These are phyloP conservation scores for Penicillium lividum DNA, from an alignment of 495 filamentous ascomycete species.

Conservation along the genomic window DNA sequence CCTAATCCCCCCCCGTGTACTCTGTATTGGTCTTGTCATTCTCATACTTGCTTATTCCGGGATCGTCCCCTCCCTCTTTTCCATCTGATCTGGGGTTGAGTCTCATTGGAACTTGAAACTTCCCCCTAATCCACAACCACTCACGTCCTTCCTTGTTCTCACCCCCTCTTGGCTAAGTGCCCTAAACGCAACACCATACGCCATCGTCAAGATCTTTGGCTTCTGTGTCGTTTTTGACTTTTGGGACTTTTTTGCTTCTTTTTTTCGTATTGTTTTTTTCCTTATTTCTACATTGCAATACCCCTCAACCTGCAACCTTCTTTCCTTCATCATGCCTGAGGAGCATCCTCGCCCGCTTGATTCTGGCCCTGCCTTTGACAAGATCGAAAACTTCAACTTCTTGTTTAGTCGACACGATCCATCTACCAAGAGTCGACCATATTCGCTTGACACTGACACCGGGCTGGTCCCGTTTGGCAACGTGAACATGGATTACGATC, in stretches of 20 bases:
- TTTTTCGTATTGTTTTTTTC: constrained; percentile 4
- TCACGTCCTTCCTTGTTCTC: constrained; percentile 1
- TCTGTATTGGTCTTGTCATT: constrained; percentile 1
- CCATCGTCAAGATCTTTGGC: constrained; percentile 4
- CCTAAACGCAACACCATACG: constrained; percentile 17
- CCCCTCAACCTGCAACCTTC: constrained; percentile 14
- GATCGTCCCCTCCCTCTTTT: constrained; percentile 14
- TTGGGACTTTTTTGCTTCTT: not conserved
- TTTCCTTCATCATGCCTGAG: constrained; percentile 40
- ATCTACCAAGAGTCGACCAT: constrained; percentile 39
- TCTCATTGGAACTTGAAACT: not conserved
- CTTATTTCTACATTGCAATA: constrained; percentile 13
- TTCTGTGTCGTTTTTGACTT: constrained; percentile 8
- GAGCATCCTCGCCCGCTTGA: constrained; percentile 35
- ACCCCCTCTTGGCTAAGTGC: constrained; percentile 6
- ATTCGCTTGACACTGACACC: constrained; percentile 47
- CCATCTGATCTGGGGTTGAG: constrained; percentile 31
- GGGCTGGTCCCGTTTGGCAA: constrained; percentile 39
- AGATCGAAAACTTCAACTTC: constrained; percentile 48
- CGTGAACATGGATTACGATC: constrained; percentile 48
- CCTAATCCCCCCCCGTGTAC: constrained; percentile 1
- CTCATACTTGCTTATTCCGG: constrained; percentile 7
- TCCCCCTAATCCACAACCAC: not conserved
- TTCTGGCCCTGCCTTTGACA: constrained; percentile 37
- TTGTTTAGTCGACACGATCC: constrained; percentile 43